Evolutionary conservation across 2,329 filamentous ascomycete genomes (phyloP).

Genomic region (Karstenula rhodostoma): DNA sequence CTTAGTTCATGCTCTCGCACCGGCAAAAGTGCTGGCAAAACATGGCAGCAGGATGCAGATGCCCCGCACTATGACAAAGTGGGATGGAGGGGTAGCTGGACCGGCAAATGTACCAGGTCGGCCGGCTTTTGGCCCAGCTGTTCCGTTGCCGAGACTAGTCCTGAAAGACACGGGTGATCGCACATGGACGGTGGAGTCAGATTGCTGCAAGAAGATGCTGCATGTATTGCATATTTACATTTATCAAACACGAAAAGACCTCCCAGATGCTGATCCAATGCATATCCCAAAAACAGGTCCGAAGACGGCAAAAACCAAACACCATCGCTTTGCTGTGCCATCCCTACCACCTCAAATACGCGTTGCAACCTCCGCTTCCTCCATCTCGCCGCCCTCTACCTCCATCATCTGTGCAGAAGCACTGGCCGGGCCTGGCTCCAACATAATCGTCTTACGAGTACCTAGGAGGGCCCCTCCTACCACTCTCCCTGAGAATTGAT

Average conservation of each 20-base stretch:
- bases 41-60: conserved; percentile 6
- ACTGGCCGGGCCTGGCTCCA: conserved; percentile 16
- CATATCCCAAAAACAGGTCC: not conserved
- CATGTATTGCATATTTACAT: not conserved
- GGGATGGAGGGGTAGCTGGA: conserved; percentile 22
- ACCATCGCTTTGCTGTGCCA: conserved; percentile 12
- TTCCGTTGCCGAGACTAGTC: conserved; percentile 1
- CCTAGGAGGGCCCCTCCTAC: conserved; percentile 10
- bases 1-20: conserved; percentile 8
- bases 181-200: not conserved
- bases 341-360: conserved; percentile 15
- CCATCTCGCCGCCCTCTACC: conserved; percentile 23
- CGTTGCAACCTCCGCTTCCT: conserved; percentile 20
- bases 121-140: not conserved
- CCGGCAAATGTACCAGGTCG: conserved; percentile 21
- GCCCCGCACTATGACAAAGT: conserved; percentile 30
- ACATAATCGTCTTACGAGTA: conserved; percentile 14
- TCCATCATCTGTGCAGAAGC: conserved; percentile 19
- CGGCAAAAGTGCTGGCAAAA: conserved; percentile 27
- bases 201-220: not conserved
- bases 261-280: not conserved
- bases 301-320: conserved; percentile 12
- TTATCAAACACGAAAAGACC: not conserved
- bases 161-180: not conserved
- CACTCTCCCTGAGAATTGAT: conserved; percentile 62